Percentiles rank a stretch among this genome's conserved stretches.
Evolutionary conservation across 176 grass and related monocot species (phyloP).

Genomic region (Triticum turgidum): DNA sequence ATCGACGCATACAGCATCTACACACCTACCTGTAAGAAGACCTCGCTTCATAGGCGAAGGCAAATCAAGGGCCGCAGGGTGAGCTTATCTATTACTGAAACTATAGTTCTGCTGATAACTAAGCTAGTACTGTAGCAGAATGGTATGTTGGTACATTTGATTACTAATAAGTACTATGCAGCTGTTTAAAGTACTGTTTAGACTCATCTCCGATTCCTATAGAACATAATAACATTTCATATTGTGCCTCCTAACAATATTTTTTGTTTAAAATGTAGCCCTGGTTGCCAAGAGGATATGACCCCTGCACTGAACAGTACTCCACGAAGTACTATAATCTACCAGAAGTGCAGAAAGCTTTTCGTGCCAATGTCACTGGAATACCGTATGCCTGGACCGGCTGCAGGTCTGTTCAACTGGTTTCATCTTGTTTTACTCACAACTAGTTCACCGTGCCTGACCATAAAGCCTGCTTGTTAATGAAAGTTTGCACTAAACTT

Average conservation of each 20-base stretch:
- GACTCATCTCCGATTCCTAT: background rate
- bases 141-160: background rate
- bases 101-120: background rate
- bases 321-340: conserved; percentile 73
- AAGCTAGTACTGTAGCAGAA: background rate
- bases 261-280: conserved; percentile 48
- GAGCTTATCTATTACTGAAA: background rate
- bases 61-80: conserved; percentile 39
- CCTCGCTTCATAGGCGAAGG: conserved; percentile 33
- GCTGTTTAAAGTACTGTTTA: background rate
- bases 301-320: conserved; percentile 86
- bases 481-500: background rate
- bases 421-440: conserved; percentile 15
- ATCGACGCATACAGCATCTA: conserved; percentile 95
- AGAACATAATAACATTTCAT: conserved; percentile 1
- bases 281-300: conserved; percentile 86
- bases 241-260: background rate
- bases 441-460: background rate
- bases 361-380: conserved; percentile 75
- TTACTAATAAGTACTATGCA: background rate
- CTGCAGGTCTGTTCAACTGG: conserved; percentile 66
- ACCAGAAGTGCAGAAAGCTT: conserved; percentile 82
- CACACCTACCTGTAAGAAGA: conserved; percentile 59
- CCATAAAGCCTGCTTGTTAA: background rate
- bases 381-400: conserved; percentile 58